Conservation (phyloP, 2,329 filamentous ascomycete genomes). For the Chrysoporthe deuterocubensis region DNA sequence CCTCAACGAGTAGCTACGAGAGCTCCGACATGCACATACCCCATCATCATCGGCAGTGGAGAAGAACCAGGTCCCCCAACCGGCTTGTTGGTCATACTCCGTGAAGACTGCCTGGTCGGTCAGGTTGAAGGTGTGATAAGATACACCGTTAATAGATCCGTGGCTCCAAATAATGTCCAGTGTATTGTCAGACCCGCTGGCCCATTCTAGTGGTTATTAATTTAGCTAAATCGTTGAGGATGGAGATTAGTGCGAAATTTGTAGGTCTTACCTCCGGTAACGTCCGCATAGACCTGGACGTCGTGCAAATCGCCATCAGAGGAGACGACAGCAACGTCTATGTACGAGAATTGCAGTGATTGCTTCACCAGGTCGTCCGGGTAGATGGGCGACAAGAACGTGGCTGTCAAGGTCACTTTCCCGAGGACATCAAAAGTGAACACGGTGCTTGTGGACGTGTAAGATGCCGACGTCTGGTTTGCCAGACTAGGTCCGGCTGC, state of each 20-base stretch:
- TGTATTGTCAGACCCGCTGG: constrained; percentile 61
- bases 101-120: constrained; percentile 66
- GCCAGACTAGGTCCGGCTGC: constrained; percentile 53
- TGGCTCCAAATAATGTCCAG: constrained; percentile 67
- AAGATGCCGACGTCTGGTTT: constrained; percentile 66
- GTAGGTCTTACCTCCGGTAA: constrained; percentile 62
- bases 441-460: constrained; percentile 73
- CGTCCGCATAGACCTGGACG: constrained; percentile 74
- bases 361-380: constrained; percentile 69
- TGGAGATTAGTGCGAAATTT: too few species aligned
- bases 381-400: constrained; percentile 72
- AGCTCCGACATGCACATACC: constrained; percentile 38
- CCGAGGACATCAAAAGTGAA: constrained; percentile 69
- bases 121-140: constrained; percentile 67
- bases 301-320: constrained; percentile 65
- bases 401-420: constrained; percentile 67
- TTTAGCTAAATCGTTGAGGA: constrained; percentile 21
- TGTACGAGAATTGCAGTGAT: constrained; percentile 72
- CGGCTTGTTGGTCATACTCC: constrained; percentile 71
- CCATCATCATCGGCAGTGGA: constrained; percentile 62
- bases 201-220: constrained; percentile 62
- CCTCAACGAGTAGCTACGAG: not conserved
- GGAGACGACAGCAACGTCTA: constrained; percentile 66
- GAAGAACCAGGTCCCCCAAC: constrained; percentile 84
- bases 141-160: constrained; percentile 52